Evolutionary conservation across 2,329 filamentous ascomycete species (phyloP).

Genomic region (Aspergillus arachidicola): DNA sequence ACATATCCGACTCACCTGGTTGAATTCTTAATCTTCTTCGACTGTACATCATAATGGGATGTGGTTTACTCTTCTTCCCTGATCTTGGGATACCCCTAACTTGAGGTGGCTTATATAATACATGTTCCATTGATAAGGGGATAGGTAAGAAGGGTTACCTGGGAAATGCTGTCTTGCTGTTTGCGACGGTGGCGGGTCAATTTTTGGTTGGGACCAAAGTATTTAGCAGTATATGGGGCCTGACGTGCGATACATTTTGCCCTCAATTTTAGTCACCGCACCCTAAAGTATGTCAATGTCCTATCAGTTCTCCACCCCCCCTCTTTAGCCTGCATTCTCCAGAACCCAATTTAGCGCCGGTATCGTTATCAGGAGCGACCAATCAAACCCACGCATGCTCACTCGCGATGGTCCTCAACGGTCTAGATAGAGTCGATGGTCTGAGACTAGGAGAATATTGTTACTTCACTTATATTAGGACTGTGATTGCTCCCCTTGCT

Average conservation of each 20-base stretch:
- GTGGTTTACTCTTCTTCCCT: background rate
- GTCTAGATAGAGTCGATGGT: slow-evolving; percentile 3
- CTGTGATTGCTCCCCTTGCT: background rate
- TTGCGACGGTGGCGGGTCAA: background rate
- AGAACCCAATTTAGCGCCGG: slow-evolving; percentile 2
- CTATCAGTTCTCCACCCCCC: slow-evolving; percentile 3
- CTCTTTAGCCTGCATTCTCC: slow-evolving; percentile 3
- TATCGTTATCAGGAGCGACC: background rate
- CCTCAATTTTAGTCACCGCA: background rate
- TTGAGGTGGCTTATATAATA: background rate
- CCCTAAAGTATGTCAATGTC: background rate
- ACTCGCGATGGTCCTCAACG: background rate
- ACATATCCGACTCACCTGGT: slow-evolving; percentile 1
- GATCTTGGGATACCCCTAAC: background rate
- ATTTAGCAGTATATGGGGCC: background rate
- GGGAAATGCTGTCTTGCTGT: background rate
- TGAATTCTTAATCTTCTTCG: background rate
- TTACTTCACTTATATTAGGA: background rate
- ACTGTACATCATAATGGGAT: background rate
- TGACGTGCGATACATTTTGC: background rate
- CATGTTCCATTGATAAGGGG: background rate
- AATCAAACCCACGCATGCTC: background rate
- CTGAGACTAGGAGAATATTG: background rate
- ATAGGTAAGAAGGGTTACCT: background rate
- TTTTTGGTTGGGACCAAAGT: background rate